Conservation (phyloP, 140 eudicot species). For the Artemisia princeps region DNA sequence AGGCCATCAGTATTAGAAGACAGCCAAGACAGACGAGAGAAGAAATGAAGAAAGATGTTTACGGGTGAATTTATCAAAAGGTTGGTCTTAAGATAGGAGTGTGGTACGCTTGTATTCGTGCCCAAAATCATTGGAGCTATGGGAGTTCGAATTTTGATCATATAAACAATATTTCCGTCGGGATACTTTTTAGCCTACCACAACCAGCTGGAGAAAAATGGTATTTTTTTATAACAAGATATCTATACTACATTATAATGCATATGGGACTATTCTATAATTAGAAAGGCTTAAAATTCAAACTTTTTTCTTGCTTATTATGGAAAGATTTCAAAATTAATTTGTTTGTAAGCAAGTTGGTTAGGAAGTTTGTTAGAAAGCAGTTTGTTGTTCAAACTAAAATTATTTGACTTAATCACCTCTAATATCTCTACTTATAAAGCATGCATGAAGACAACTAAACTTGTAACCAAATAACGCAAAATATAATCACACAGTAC, state of each 20-base stretch:
- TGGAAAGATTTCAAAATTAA: too few species aligned
- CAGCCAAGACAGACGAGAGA: neutral
- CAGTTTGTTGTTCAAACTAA: too few species aligned
- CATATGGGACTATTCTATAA: too few species aligned
- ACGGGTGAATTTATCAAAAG: constrained; percentile 1
- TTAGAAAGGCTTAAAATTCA: too few species aligned
- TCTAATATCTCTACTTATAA: too few species aligned
- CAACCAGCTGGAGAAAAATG: neutral
- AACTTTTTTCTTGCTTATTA: too few species aligned
- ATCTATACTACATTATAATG: neutral
- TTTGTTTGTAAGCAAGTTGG: too few species aligned
- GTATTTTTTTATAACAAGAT: neutral
- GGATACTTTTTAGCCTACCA: constrained; percentile 1
- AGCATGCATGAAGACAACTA: too few species aligned
- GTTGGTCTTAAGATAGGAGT: neutral
- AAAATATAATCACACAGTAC: too few species aligned
- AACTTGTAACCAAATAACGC: too few species aligned
- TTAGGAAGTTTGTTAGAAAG: too few species aligned
- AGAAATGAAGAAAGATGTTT: constrained; percentile 4
- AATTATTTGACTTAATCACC: too few species aligned
- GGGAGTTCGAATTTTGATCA: neutral
- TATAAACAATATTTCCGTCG: neutral
- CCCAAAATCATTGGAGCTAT: neutral
- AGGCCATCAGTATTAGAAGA: neutral
- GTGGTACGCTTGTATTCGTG: neutral